phyloP scores from a whole-genome alignment of 1,284 basidiomycete species.

The Grifola frondosa region DNA sequence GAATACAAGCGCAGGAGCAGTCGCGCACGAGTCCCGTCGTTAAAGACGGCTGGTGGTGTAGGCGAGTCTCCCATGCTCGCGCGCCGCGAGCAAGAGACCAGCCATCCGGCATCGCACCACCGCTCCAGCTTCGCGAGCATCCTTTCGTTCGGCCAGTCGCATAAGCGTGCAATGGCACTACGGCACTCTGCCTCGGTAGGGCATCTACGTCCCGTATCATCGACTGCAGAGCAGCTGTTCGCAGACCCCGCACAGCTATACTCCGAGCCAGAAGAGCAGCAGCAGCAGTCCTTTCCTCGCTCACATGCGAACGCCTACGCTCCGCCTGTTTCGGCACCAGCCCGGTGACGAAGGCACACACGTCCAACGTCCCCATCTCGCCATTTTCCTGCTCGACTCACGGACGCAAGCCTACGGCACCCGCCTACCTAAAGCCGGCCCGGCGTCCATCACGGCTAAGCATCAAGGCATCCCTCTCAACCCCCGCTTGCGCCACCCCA shows the following conservation, averaged over 20 bases:
- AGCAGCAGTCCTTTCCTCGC: slow-evolving; percentile 24
- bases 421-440: slow-evolving; percentile 26
- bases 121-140: slow-evolving; percentile 50
- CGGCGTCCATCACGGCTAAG: slow-evolving; percentile 19
- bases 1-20: slow-evolving; percentile 12
- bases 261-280: neutral
- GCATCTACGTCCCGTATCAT: slow-evolving; percentile 17
- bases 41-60: slow-evolving; percentile 51
- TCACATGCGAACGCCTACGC: slow-evolving; percentile 53
- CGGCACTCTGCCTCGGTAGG: slow-evolving; percentile 23
- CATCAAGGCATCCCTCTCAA: slow-evolving; percentile 56
- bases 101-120: slow-evolving; percentile 26
- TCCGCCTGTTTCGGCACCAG: slow-evolving; percentile 28
- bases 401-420: slow-evolving; percentile 14
- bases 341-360: slow-evolving; percentile 20
- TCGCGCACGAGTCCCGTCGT: slow-evolving; percentile 34
- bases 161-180: too few species aligned
- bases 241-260: neutral
- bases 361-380: slow-evolving; percentile 3
- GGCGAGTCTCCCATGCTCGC: slow-evolving; percentile 56
- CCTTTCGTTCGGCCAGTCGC: slow-evolving; percentile 42
- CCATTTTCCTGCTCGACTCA: slow-evolving; percentile 22
- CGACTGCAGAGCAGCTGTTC: slow-evolving; percentile 6
- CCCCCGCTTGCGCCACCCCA: slow-evolving; percentile 52
- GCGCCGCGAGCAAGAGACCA: slow-evolving; percentile 22